phyloP scores from a whole-genome alignment of 345 rosid species.

The Populus deltoides region DNA sequence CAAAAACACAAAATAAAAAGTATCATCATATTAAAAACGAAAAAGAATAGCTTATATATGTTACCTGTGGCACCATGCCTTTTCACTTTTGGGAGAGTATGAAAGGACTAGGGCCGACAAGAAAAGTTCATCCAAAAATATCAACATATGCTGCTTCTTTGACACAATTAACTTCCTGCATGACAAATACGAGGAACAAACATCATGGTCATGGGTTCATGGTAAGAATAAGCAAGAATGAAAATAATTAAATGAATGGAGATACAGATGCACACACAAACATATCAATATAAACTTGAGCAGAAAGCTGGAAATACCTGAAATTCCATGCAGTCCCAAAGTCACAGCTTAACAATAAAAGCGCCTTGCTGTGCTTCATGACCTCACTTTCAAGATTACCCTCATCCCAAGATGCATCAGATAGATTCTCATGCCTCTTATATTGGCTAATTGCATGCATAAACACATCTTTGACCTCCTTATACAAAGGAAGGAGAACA shows the following conservation, averaged over 20 bases:
- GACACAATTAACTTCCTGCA: conserved; percentile 64
- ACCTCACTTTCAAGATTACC: conserved; percentile 39
- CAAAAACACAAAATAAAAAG: background rate
- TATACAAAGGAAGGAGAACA: conserved; percentile 54
- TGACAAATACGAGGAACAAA: background rate
- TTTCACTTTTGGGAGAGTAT: conserved; percentile 81
- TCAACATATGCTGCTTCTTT: conserved; percentile 38
- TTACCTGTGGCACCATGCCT: conserved; percentile 93
- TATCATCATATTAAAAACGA: background rate
- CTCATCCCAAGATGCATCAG: conserved; percentile 13
- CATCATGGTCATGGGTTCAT: background rate
- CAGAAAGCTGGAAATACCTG: conserved; percentile 42
- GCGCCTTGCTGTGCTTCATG: conserved; percentile 71
- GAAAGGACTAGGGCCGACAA: conserved; percentile 79
- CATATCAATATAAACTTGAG: background rate
- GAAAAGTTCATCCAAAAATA: conserved; percentile 60
- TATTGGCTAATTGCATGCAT: conserved; percentile 39
- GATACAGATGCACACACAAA: background rate
- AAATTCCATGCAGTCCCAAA: conserved; percentile 89
- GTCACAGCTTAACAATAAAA: conserved; percentile 79
- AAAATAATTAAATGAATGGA: conserved; percentile 4
- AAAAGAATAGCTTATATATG: background rate
- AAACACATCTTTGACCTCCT: conserved; percentile 55
- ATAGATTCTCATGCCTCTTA: conserved; percentile 20
- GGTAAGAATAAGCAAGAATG: conserved; percentile 9